Evolutionary conservation across 345 rosid species (phyloP).

Genomic region (Populus ilicifolia): DNA sequence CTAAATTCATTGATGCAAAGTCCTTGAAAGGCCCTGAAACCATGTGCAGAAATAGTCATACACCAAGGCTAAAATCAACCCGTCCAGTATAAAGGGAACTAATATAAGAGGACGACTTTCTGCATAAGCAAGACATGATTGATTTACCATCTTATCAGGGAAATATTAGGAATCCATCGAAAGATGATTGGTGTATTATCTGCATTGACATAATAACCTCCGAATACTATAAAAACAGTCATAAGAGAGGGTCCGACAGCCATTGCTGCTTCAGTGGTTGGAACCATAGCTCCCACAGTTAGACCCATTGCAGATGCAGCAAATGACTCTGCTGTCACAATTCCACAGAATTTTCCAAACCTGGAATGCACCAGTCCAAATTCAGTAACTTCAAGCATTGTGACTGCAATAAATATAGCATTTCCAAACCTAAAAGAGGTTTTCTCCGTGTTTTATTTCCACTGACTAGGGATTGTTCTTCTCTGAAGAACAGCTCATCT

Average conservation of each 20-base stretch:
- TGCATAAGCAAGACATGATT: neutral
- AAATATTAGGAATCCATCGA: conserved; percentile 88
- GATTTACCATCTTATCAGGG: conserved; percentile 81
- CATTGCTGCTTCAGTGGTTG: conserved; percentile 98
- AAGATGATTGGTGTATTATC: conserved; percentile 85
- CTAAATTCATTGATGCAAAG: conserved; percentile 88
- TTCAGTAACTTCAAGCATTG: conserved; percentile 8
- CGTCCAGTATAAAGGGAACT: neutral
- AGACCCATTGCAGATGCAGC: conserved; percentile 99
- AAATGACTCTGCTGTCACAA: conserved; percentile 86
- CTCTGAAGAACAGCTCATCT: too few species aligned
- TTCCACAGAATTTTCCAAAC: conserved; percentile 90
- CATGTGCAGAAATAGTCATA: conserved; percentile 14
- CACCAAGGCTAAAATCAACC: neutral
- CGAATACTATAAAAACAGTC: conserved; percentile 93
- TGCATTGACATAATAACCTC: conserved; percentile 87
- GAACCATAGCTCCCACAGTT: conserved; percentile 96
- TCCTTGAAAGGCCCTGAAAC: conserved; percentile 94
- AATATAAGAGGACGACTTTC: neutral
- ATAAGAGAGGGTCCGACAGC: conserved; percentile 96
- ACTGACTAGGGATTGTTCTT: too few species aligned
- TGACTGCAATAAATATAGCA: neutral
- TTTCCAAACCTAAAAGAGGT: neutral
- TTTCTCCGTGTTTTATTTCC: neutral
- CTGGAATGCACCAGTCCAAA: conserved; percentile 32